Evolutionary conservation across 1,139 yeast genomes (phyloP), one percentile per base, ranked within the genome.

Genomic region (Magnusiomyces ingens): DNA sequence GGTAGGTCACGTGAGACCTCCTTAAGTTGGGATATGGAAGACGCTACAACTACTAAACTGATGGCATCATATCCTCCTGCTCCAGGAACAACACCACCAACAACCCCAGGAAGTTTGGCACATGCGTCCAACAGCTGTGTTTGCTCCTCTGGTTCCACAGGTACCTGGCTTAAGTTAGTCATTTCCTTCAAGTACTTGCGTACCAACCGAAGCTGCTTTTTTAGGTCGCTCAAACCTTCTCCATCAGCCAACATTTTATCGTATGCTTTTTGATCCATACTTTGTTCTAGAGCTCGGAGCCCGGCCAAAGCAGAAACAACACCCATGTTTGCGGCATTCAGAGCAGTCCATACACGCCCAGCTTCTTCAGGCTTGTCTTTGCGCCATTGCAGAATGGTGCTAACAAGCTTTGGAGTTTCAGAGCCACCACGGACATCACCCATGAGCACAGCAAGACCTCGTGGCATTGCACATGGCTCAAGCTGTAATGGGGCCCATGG

Each of bases 61-160:
- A 93, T 80, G 0, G 99, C 99, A 72, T 93, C 99, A 66, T 81
- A 86, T 0, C 99, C 99, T 21, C 99, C 99, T 0, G 99, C 99
- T 1, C 99, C 99, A 0, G 99, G 99, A 2, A 93, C 96, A 36
- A 93, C 94, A 11, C 96, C 97, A 0, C 96, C 95, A 21, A 91
- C 64, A 44, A 90, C 94, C 12, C 99, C 99, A 0, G 74, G 73
- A 18, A 86, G 59, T 12, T 29, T 29, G 19, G 67, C 61, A 59
- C 94, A 85, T 17, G 71, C 68, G 63, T 93, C 82, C n/a, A 94
- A 71, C 8, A 93, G 72, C 3, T 60, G 55, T 0, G 96, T 87
- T 70, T 94, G 99, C 21, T 76, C 72, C 1, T 67, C 70, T 0
- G 99, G 99, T 68, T 93, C 99, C 52, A 93, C 81, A n/a, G 85